Percentiles rank a stretch among this genome's conserved stretches.
phyloP scores from a whole-genome alignment of 2,329 filamentous ascomycete species.

The Cadophora malorum region DNA sequence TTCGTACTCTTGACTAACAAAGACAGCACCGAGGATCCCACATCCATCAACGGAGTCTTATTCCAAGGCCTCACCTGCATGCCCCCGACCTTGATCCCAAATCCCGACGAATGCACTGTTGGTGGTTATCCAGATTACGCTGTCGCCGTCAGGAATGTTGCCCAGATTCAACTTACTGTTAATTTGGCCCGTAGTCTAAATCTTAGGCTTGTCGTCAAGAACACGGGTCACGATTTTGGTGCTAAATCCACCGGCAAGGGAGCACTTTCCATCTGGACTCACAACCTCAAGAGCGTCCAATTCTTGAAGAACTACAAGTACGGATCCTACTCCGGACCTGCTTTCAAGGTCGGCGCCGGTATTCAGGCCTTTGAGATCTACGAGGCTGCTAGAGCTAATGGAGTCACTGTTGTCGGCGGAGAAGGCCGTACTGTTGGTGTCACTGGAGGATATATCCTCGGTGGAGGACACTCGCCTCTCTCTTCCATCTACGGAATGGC shows the following conservation, averaged over 20 bases:
- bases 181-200: conserved; percentile 46
- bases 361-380: conserved; percentile 54
- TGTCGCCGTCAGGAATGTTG: conserved; percentile 38
- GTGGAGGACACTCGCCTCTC: conserved; percentile 65
- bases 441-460: conserved; percentile 60
- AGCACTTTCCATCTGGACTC: conserved; percentile 56
- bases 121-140: conserved; percentile 35
- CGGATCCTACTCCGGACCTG: conserved; percentile 46
- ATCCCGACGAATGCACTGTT: conserved; percentile 25
- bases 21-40: conserved; percentile 48
- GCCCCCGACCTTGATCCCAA: conserved; percentile 12
- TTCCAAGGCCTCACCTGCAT: conserved; percentile 51
- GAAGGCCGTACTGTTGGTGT: conserved; percentile 56
- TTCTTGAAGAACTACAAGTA: conserved; percentile 45
- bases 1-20: background rate
- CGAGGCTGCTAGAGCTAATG: conserved; percentile 49
- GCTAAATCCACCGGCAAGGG: conserved; percentile 48
- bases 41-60: conserved; percentile 55
- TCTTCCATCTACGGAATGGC: conserved; percentile 60
- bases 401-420: conserved; percentile 55
- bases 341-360: conserved; percentile 49
- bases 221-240: conserved; percentile 55
- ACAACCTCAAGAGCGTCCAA: conserved; percentile 52
- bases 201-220: conserved; percentile 48
- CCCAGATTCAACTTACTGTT: conserved; percentile 38